Evolutionary conservation across 2,329 filamentous ascomycete genomes (phyloP).

Genomic region (Dissoconium aciculare): DNA sequence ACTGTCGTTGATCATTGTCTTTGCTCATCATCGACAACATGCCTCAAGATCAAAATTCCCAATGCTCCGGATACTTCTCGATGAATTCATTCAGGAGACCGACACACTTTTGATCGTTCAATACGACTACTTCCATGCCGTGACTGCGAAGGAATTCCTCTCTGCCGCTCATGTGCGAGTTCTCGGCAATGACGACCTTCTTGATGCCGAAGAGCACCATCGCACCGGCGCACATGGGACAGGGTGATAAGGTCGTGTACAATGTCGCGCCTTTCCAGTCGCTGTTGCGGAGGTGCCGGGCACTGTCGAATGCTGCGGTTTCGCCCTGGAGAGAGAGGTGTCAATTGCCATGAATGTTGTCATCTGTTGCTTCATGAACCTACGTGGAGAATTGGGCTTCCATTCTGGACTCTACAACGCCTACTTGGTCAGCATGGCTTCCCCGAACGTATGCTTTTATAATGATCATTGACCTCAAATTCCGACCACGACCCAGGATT

Average conservation of each 20-base stretch:
- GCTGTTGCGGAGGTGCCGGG: conserved; percentile 51
- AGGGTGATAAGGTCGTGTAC: conserved; percentile 64
- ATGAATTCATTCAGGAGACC: conserved; percentile 56
- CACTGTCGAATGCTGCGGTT: conserved; percentile 56
- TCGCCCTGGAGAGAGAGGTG: conserved; percentile 41
- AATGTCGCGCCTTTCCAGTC: conserved; percentile 56
- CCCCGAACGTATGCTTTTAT: not conserved
- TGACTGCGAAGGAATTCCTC: conserved; percentile 52
- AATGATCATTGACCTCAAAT: conserved; percentile 41
- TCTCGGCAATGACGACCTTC: conserved; percentile 60
- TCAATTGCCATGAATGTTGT: not conserved
- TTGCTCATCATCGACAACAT: not conserved
- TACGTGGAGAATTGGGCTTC: conserved; percentile 55
- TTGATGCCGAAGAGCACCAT: conserved; percentile 58
- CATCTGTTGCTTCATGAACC: conserved; percentile 2
- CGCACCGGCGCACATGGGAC: conserved; percentile 66
- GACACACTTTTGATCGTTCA: conserved; percentile 49
- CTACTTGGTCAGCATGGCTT: not conserved
- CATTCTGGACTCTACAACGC: conserved; percentile 46
- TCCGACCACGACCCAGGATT: conserved; percentile 55
- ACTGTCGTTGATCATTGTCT: conserved; percentile 1
- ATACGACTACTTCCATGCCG: conserved; percentile 55
- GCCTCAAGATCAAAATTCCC: not conserved
- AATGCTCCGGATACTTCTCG: conserved; percentile 50
- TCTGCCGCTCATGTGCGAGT: conserved; percentile 55